Evolutionary conservation across 1,284 basidiomycete species (phyloP).

Genomic region (Leccinum pachyderme): DNA sequence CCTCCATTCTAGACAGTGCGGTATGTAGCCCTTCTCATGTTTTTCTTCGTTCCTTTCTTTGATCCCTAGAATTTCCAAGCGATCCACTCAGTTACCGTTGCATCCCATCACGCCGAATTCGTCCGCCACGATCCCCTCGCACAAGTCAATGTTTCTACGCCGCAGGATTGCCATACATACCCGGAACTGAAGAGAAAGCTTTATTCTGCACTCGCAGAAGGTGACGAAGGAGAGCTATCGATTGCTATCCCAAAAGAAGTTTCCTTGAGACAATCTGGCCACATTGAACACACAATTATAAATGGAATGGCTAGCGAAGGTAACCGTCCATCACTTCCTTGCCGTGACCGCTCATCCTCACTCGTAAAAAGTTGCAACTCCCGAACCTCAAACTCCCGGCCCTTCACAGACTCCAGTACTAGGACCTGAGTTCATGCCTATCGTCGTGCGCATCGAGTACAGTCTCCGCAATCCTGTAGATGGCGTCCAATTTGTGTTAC

Average conservation of each 20-base stretch:
- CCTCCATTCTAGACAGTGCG: slow-evolving; percentile 83
- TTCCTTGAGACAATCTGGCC: slow-evolving; percentile 59
- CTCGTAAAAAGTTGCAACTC: slow-evolving; percentile 57
- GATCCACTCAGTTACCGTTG: slow-evolving; percentile 73
- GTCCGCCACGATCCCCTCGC: slow-evolving; percentile 75
- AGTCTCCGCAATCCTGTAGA: slow-evolving; percentile 78
- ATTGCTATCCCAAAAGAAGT: slow-evolving; percentile 87
- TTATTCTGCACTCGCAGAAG: slow-evolving; percentile 87
- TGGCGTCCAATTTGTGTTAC: slow-evolving; percentile 84
- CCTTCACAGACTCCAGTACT: slow-evolving; percentile 42
- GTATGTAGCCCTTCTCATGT: slow-evolving; percentile 45
- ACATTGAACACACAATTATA: slow-evolving; percentile 40
- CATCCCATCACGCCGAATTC: slow-evolving; percentile 68
- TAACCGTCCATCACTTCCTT: slow-evolving; percentile 24
- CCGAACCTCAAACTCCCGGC: slow-evolving; percentile 73
- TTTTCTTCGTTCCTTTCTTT: slow-evolving; percentile 3
- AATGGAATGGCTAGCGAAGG: slow-evolving; percentile 48
- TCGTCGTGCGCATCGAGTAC: slow-evolving; percentile 77
- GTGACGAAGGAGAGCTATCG: slow-evolving; percentile 91
- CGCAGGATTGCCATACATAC: slow-evolving; percentile 85
- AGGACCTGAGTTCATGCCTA: slow-evolving; percentile 71
- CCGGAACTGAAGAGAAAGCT: slow-evolving; percentile 92
- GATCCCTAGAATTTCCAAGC: slow-evolving; percentile 42
- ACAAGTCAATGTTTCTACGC: slow-evolving; percentile 65
- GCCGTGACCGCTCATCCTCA: slow-evolving; percentile 9